Evolutionary conservation across 345 rosid species (phyloP), one percentile per base, ranked within the genome.

Genomic region (Sapria himalayana): DNA sequence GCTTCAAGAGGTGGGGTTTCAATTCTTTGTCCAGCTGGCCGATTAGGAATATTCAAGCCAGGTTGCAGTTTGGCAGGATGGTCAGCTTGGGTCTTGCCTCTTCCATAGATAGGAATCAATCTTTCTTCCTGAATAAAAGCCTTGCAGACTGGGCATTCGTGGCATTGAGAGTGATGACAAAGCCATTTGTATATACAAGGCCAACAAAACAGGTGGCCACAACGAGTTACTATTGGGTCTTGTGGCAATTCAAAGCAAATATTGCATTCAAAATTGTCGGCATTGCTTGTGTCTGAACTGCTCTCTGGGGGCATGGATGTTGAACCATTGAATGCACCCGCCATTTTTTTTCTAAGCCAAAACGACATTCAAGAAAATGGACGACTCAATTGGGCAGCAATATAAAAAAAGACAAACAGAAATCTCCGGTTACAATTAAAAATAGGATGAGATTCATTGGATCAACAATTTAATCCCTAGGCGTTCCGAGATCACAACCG

Each of bases 181-280:
- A 82, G 63, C 95, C 98, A 89, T 29, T 74, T 65, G 54, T 76
- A 84, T 2, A 89, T 54, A 24, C 95, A 89, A 19, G 98, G 93
- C 95, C 93, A 89, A 15, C 95, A 89, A 43, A 56, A 84, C 45
- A 89, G 89, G 24, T 89, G 93, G 9, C 95, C 92, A 25, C 99
- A 89, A 17, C 76, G 81, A 7, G 95, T 89, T 7, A 79, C 76
- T 10, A 79, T 71, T 0, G 93, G 86, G 52, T 89, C 99, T 51
- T 71, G 84, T 42, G 95, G 92, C 51, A 80, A 51, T 33, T 89
- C 99, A 1, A 89, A 80, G 58, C 92, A 89, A 29, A 89, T 89
- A 58, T 89, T 89, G 69, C 99, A 89, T 49, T 89, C 93, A 19
- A 81, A 86, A 62, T 73, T 81, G 3, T 73, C 82, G 9, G 63